phyloP scores from a whole-genome alignment of 371 early-diverging fungal genomes.

The Phascolomyces articulosus region DNA sequence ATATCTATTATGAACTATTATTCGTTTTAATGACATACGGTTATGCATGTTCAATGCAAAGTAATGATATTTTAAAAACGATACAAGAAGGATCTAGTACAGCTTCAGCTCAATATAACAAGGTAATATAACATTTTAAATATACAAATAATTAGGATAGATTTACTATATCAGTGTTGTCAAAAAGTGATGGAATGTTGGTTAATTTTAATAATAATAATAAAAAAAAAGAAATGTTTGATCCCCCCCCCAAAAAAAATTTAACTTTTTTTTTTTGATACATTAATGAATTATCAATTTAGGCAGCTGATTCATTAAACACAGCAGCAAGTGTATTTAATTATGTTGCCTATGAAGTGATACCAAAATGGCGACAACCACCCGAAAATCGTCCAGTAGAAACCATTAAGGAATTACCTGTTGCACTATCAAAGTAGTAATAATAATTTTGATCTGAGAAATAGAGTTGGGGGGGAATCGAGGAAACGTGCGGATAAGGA shows the following conservation, averaged over 20 bases:
- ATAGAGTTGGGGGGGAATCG: too few relatives aligned
- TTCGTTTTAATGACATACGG: conserved; percentile 64
- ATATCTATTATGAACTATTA: conserved; percentile 62
- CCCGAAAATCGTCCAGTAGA: conserved; percentile 43
- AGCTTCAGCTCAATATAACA: conserved; percentile 21
- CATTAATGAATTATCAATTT: too few relatives aligned
- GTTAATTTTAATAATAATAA: too few relatives aligned
- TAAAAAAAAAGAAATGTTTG: too few relatives aligned
- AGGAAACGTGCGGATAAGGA: too few relatives aligned
- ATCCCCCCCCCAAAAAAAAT: neutral
- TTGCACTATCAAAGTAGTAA: conserved; percentile 53
- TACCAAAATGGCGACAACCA: conserved; percentile 51
- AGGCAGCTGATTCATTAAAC: conserved; percentile 60
- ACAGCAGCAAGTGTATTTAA: conserved; percentile 64
- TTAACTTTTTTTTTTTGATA: neutral
- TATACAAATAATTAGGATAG: too few relatives aligned
- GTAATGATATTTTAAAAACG: conserved; percentile 30
- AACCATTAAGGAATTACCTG: conserved; percentile 44
- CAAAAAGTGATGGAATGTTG: too few relatives aligned
- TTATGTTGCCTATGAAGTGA: conserved; percentile 54
- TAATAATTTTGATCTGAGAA: neutral
- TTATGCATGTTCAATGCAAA: conserved; percentile 50
- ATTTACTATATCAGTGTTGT: neutral
- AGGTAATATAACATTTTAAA: conserved; percentile 27
- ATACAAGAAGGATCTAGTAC: conserved; percentile 15